Percentiles rank a stretch among this genome's conserved stretches.
phyloP scores from a whole-genome alignment of 805 yeast species.

The Starmera pachycereana region DNA sequence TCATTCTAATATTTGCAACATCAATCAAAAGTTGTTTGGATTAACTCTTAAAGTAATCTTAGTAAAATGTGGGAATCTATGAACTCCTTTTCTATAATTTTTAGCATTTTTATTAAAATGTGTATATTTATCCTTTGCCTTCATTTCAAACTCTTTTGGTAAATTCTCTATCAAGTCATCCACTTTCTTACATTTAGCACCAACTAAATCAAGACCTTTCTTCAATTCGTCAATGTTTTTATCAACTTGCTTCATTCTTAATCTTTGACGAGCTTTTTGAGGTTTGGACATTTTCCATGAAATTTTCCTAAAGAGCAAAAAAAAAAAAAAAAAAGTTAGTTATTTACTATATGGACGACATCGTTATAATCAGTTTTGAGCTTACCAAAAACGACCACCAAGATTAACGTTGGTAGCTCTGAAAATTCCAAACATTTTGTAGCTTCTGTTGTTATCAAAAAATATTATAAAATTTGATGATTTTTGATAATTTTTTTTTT shows the following conservation, averaged over 20 bases:
- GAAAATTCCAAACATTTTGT: slow-evolving; percentile 61
- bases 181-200: slow-evolving; percentile 23
- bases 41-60: slow-evolving; percentile 69
- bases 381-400: slow-evolving; percentile 78
- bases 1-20: neutral
- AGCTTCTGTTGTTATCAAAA: no score
- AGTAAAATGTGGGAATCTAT: slow-evolving; percentile 88
- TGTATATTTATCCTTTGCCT: slow-evolving; percentile 75
- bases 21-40: slow-evolving; percentile 33
- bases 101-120: slow-evolving; percentile 65
- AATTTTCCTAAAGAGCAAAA: slow-evolving; percentile 49
- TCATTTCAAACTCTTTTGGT: slow-evolving; percentile 80
- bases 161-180: slow-evolving; percentile 32
- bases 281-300: slow-evolving; percentile 71
- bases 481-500: no score
- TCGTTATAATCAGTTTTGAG: no score
- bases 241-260: slow-evolving; percentile 77
- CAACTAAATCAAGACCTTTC: slow-evolving; percentile 31
- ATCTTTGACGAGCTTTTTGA: slow-evolving; percentile 79
- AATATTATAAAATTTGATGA: no score
- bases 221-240: slow-evolving; percentile 57
- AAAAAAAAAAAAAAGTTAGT: slow-evolving; percentile 1
- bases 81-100: slow-evolving; percentile 82
- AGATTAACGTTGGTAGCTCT: slow-evolving; percentile 42
- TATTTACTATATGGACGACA: no score